Evolutionary conservation across 129 eudicot genomes (phyloP).

Genomic region (Deinandra increscens): DNA sequence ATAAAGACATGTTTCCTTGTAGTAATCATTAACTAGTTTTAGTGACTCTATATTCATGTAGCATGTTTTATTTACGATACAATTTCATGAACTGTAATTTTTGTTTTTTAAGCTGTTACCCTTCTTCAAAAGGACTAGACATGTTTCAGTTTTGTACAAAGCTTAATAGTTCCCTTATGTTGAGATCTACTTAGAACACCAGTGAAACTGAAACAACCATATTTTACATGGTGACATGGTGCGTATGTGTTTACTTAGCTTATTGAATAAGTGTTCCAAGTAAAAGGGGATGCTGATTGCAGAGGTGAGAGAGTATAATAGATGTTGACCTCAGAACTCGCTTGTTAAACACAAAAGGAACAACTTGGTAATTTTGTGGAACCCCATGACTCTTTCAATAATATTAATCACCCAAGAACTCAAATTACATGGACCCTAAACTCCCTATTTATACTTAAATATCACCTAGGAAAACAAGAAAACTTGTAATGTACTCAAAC

Average conservation of each 20-base stretch:
- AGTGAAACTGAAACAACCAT: not conserved
- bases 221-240: not conserved
- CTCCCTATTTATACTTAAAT: too few relatives aligned
- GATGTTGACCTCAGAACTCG: too few relatives aligned
- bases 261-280: slow-evolving; percentile 17
- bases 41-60: slow-evolving; percentile 10
- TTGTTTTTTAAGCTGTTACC: not conserved
- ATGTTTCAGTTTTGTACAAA: not conserved
- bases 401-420: too few relatives aligned
- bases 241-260: not conserved
- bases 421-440: too few relatives aligned
- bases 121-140: slow-evolving; percentile 17
- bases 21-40: not conserved
- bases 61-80: slow-evolving; percentile 4
- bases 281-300: slow-evolving; percentile 10
- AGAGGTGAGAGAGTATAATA: not conserved
- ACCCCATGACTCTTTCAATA: too few relatives aligned
- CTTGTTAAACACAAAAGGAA: too few relatives aligned
- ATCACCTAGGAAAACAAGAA: too few relatives aligned
- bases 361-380: too few relatives aligned
- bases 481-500: too few relatives aligned
- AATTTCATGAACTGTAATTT: slow-evolving; percentile 1
- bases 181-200: slow-evolving; percentile 12
- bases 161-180: not conserved
- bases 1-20: too few relatives aligned